phyloP scores from a whole-genome alignment of 1,284 basidiomycete species.

The Leccinum glutinopallens region DNA sequence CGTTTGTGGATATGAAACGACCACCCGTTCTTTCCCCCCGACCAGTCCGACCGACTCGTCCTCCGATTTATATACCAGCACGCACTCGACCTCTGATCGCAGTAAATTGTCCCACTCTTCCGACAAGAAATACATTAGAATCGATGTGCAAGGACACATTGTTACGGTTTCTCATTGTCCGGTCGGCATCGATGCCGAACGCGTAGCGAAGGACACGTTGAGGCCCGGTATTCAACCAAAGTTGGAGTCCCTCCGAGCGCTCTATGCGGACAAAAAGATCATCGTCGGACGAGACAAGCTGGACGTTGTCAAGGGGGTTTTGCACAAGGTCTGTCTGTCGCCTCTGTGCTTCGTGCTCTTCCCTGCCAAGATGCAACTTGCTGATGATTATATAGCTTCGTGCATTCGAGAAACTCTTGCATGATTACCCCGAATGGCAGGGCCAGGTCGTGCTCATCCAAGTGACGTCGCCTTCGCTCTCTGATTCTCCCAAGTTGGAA shows the following conservation, averaged over 20 bases:
- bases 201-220: constrained; percentile 84
- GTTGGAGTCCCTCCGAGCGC: constrained; percentile 77
- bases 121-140: constrained; percentile 52
- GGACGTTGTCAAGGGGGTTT: constrained; percentile 96
- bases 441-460: constrained; percentile 86
- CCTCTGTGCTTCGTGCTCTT: background rate
- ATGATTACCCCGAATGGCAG: constrained; percentile 95
- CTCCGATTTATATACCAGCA: constrained; percentile 11
- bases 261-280: constrained; percentile 98
- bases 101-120: constrained; percentile 6
- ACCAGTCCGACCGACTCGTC: constrained; percentile 18
- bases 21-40: constrained; percentile 51
- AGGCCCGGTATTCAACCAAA: constrained; percentile 88
- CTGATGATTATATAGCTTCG: constrained; percentile 59
- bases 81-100: constrained; percentile 39
- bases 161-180: constrained; percentile 90
- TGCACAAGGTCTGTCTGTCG: constrained; percentile 80
- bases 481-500: constrained; percentile 93
- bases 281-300: constrained; percentile 99
- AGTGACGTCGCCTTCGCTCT: constrained; percentile 94
- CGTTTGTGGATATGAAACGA: constrained; percentile 94
- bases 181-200: constrained; percentile 95
- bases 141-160: constrained; percentile 89
- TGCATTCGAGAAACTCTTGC: constrained; percentile 93
- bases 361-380: background rate